Conservation (phyloP, 2,329 filamentous ascomycete genomes). For the Fusarium brevicatenulatum region DNA sequence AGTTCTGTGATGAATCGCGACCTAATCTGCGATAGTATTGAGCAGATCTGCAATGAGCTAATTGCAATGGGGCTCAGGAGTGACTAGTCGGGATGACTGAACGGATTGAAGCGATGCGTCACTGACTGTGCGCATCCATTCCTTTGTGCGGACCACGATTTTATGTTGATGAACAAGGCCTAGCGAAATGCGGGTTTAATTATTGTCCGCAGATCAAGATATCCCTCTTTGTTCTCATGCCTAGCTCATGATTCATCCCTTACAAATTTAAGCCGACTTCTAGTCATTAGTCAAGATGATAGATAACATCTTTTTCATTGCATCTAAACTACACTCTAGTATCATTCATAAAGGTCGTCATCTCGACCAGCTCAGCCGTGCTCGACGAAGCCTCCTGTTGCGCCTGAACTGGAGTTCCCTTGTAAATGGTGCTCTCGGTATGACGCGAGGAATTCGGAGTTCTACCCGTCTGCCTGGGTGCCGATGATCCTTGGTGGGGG, state of each 20-base stretch:
- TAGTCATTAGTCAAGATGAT: too few relatives aligned
- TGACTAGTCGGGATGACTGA: neutral
- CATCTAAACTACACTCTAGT: neutral
- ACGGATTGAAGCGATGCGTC: neutral
- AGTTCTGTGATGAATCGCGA: too few relatives aligned
- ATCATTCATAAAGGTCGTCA: neutral
- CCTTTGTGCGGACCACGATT: accelerated
- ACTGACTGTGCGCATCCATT: neutral
- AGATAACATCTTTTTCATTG: accelerated
- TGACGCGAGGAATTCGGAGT: neutral
- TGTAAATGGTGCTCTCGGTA: neutral
- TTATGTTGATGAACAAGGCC: accelerated
- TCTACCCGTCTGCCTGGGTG: neutral
- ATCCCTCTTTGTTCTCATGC: accelerated
- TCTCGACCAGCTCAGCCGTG: conserved; percentile 4
- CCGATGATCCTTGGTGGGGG: neutral
- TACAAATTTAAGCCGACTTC: too few relatives aligned
- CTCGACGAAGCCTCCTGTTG: neutral
- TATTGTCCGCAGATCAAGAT: accelerated
- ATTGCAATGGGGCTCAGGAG: too few relatives aligned
- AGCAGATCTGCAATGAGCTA: accelerated
- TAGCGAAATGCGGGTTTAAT: too few relatives aligned
- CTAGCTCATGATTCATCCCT: too few relatives aligned
- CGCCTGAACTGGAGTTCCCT: neutral
- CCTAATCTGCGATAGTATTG: too few relatives aligned